Conservation (phyloP, 2,329 filamentous ascomycete genomes). For the Cytospora paraplurivora region DNA sequence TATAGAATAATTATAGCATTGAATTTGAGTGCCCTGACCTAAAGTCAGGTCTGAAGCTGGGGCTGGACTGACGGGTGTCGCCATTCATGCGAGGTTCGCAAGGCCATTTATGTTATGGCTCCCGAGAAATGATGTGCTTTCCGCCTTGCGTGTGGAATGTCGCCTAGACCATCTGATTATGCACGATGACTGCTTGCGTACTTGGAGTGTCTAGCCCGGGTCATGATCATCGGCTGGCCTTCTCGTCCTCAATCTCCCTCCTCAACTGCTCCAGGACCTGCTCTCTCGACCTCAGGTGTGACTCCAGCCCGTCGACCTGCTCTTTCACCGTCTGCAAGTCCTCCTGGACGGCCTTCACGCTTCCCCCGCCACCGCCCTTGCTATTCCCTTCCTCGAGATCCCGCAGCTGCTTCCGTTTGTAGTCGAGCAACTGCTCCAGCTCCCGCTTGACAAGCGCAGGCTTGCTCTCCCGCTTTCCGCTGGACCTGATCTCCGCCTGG, state of each 20-base stretch:
- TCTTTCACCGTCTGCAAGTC: conserved; percentile 90
- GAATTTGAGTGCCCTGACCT: not conserved
- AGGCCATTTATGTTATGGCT: conserved; percentile 1
- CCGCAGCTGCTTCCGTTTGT: conserved; percentile 79
- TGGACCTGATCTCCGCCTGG: conserved; percentile 64
- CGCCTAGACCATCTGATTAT: conserved; percentile 3
- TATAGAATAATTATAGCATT: not conserved
- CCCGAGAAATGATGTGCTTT: not conserved
- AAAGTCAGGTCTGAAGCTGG: not conserved
- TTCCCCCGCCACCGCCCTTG: conserved; percentile 69
- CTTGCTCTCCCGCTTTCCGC: conserved; percentile 72
- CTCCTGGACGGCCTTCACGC: conserved; percentile 75
- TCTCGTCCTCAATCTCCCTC: conserved; percentile 86
- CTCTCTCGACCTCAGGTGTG: conserved; percentile 76
- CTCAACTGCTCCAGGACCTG: conserved; percentile 74
- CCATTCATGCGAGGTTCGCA: not conserved
- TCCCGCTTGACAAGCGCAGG: conserved; percentile 93
- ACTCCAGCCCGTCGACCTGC: conserved; percentile 88
- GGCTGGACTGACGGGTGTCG: not conserved
- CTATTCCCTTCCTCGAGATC: conserved; percentile 74
- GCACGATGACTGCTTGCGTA: conserved; percentile 5
- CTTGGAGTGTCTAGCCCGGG: not conserved
- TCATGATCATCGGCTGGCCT: conserved; percentile 51
- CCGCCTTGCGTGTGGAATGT: not conserved
- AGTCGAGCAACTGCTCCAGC: conserved; percentile 90